These are phyloP conservation scores for Lotus japonicus DNA, from an alignment of 306 rosid genomes.

Conservation along the genomic window DNA sequence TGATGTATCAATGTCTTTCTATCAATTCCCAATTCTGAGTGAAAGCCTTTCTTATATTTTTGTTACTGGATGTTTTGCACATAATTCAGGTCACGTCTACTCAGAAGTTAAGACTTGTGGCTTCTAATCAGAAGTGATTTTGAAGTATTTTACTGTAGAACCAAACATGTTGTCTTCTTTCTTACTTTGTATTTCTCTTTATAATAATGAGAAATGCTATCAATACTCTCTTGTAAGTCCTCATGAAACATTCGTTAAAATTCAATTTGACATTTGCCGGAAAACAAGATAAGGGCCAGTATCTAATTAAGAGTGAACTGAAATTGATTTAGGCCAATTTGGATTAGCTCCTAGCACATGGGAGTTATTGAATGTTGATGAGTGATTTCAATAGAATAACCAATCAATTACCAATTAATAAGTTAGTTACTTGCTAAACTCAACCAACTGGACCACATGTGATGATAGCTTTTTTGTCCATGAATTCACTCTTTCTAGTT, in stretches of 20 bases:
- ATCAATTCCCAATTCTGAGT: constrained; percentile 7
- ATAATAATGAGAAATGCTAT: no score
- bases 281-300: neutral
- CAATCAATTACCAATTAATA: no score
- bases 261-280: neutral
- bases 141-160: no score
- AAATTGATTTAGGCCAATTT: neutral
- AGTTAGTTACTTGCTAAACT: no score
- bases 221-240: no score
- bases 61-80: neutral
- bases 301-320: neutral
- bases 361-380: neutral
- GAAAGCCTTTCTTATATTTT: neutral
- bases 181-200: neutral
- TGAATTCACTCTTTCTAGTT: neutral
- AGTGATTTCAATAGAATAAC: neutral
- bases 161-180: neutral
- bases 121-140: no score
- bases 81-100: no score
- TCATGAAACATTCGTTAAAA: neutral
- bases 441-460: no score
- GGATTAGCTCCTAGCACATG: no score
- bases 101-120: no score
- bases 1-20: neutral
- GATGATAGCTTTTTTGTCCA: neutral